Conservation (phyloP, 2,329 filamentous ascomycete species). For the Polychaeton citri region DNA sequence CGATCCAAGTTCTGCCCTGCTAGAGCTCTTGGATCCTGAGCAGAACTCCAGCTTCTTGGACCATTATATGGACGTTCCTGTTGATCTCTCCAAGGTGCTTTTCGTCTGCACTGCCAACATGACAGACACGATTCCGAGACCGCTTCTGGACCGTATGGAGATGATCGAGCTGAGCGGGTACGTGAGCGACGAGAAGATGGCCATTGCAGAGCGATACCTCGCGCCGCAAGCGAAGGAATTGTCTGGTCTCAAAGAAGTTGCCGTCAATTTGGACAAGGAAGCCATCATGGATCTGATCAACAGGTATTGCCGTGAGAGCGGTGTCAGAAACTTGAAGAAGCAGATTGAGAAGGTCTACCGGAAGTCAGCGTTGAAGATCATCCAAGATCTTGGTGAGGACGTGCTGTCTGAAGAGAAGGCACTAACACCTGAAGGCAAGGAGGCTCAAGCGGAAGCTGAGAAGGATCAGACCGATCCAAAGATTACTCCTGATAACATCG, state of each 20-base stretch:
- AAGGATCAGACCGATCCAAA: constrained; percentile 53
- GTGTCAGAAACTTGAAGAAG: constrained; percentile 96
- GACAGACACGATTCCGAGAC: constrained; percentile 93
- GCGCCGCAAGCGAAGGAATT: constrained; percentile 89
- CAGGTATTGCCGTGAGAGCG: constrained; percentile 93
- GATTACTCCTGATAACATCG: constrained; percentile 45
- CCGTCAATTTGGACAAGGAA: constrained; percentile 73
- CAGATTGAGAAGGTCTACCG: constrained; percentile 99
- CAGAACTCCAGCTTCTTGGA: constrained; percentile 96
- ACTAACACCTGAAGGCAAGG: constrained; percentile 74
- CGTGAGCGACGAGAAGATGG: constrained; percentile 97
- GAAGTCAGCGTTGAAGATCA: constrained; percentile 93
- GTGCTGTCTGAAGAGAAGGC: constrained; percentile 68
- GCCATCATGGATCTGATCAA: constrained; percentile 97
- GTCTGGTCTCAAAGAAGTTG: constrained; percentile 76
- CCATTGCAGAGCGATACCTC: constrained; percentile 86
- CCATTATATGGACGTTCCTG: constrained; percentile 96
- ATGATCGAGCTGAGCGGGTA: constrained; percentile 93
- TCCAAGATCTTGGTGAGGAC: constrained; percentile 82
- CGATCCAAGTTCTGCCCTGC: constrained; percentile 83
- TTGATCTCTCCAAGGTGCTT: constrained; percentile 91
- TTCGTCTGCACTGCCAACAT: constrained; percentile 99
- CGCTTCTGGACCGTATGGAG: constrained; percentile 92
- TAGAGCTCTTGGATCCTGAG: constrained; percentile 90
- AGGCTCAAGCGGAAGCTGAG: constrained; percentile 54